Percentiles rank a stretch among this genome's conserved stretches.
phyloP scores from a whole-genome alignment of 129 eudicot genomes.

The Dittrichia graveolens region DNA sequence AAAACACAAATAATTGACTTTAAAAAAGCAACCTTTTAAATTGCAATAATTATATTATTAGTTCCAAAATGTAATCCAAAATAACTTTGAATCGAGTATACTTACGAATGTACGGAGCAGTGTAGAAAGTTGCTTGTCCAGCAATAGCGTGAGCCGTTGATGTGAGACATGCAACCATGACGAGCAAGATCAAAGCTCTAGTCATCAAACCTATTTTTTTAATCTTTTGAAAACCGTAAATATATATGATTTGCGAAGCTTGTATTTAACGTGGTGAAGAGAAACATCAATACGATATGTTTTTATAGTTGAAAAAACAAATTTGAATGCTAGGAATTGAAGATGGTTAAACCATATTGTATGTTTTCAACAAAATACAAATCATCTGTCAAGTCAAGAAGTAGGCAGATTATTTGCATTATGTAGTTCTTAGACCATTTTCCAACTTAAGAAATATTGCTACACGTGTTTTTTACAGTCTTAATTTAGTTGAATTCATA shows the following conservation, averaged over 20 bases:
- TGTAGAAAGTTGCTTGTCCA: slow-evolving; percentile 54
- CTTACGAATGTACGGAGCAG: slow-evolving; percentile 45
- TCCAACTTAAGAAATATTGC: too few species aligned
- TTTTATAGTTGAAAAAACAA: slow-evolving; percentile 22
- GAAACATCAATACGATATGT: neutral
- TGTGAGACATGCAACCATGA: slow-evolving; percentile 30
- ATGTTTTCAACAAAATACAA: slow-evolving; percentile 5
- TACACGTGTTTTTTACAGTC: too few species aligned
- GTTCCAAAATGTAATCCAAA: too few species aligned
- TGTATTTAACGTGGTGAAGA: slow-evolving; percentile 7
- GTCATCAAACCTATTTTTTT: slow-evolving; percentile 18
- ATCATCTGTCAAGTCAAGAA: neutral
- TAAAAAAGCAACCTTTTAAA: too few species aligned
- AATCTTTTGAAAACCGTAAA: too few species aligned
- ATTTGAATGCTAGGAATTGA: neutral
- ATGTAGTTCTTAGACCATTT: too few species aligned
- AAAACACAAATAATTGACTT: neutral
- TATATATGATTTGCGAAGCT: neutral
- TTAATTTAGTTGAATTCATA: too few species aligned
- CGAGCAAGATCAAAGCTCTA: slow-evolving; percentile 26
- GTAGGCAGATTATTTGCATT: too few species aligned
- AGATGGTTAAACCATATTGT: too few species aligned
- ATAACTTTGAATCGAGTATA: neutral
- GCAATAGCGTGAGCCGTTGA: slow-evolving; percentile 41
- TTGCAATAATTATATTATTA: too few species aligned